Conservation (phyloP, 1,284 basidiomycete genomes). For the Mycena sp. region DNA sequence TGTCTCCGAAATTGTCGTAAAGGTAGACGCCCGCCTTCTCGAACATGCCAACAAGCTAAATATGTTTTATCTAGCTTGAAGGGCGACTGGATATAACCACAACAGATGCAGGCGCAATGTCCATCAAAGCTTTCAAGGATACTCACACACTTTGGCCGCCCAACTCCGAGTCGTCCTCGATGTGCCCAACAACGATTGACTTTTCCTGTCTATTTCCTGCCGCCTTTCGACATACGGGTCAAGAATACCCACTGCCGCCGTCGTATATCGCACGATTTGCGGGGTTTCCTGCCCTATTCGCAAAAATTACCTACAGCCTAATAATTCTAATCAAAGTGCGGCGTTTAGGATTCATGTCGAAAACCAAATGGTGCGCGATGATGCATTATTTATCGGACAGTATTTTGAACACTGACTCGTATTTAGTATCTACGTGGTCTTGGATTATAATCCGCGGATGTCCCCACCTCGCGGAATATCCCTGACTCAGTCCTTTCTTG, state of each 20-base stretch:
- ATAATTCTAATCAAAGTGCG: slow-evolving; percentile 23
- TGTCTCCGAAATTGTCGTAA: slow-evolving; percentile 24
- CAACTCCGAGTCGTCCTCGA: neutral
- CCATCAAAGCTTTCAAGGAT: slow-evolving; percentile 13
- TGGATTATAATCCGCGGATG: slow-evolving; percentile 17
- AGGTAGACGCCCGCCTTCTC: slow-evolving; percentile 15
- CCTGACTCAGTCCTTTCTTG: neutral
- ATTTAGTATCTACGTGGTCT: slow-evolving; percentile 5
- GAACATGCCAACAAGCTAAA: neutral
- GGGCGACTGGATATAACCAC: slow-evolving; percentile 27
- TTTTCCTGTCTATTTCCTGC: slow-evolving; percentile 28
- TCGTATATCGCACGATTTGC: slow-evolving; percentile 29
- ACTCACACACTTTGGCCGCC: slow-evolving; percentile 10
- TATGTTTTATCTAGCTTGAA: slow-evolving; percentile 14
- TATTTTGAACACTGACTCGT: neutral
- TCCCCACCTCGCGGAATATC: slow-evolving; percentile 13
- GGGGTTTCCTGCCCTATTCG: slow-evolving; percentile 29
- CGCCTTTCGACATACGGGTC: slow-evolving; percentile 15
- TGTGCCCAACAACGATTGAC: slow-evolving; percentile 27
- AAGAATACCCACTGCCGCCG: slow-evolving; percentile 30
- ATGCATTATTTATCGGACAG: neutral
- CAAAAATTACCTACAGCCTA: slow-evolving; percentile 29
- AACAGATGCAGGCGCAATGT: slow-evolving; percentile 16
- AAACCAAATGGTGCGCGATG: slow-evolving; percentile 19
- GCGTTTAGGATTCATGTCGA: slow-evolving; percentile 20